Evolutionary conservation across 805 yeast species (phyloP), one percentile per base, ranked within the genome.

Genomic region (Starmerella powellii): DNA sequence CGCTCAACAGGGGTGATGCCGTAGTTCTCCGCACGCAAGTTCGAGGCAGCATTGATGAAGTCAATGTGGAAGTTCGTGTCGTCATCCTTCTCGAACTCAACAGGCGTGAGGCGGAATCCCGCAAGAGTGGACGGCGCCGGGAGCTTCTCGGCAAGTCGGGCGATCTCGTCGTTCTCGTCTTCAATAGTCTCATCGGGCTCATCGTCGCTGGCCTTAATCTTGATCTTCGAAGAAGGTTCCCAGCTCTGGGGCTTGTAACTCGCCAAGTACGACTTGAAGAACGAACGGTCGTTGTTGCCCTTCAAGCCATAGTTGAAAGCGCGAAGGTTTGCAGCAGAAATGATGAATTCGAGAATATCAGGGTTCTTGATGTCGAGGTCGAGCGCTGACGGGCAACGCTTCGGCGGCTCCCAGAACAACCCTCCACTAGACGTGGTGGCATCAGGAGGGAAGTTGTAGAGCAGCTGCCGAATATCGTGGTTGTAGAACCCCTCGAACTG

Each of bases 341-440:
- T 78, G 42, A 91, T 67, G 56, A 88, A 91, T 54, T 81, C 74
- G 60, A 78, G 72, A 61, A 88, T 96, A 54, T 84, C 81, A 11
- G 70, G 69, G 58, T 85, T 76, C 55, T 75, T 66, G 52, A 80
- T 69, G 57, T 86, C 88, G 59, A 91, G 86, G 12, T 51, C 67
- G 49, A 86, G 70, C n/a, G 95, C 84, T 34, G 71, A 73, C 37
- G 99, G 99, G 16, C 95, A 94, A 61, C 97, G 78, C 65, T 91
- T 91, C 27, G 97, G 91, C 42, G 96, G 95, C 17, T 94, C 75
- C 99, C 99, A 91, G 65, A 91, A 91, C 53, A 93, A 91, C 26
- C 79, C 86, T 42, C 98, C 98, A 38, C 71, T 71, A 0, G 94
- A 76, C 3, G 95, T 91, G 34, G 72, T 78, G 3, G 97, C 91